Conservation (phyloP, 805 yeast genomes). For the Yamadazyma scolyti region DNA sequence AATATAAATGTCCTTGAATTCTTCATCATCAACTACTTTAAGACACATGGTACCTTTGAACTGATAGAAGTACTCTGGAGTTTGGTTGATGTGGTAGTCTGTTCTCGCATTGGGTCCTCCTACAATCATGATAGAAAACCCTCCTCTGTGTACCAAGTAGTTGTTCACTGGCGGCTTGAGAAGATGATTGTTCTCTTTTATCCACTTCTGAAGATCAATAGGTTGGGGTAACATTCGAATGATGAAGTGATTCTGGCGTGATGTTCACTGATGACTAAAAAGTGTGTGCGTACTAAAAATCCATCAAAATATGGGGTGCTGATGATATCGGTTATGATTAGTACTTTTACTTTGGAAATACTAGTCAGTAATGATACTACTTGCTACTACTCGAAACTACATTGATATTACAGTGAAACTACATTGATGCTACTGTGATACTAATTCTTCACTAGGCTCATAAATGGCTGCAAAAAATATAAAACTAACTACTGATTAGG, state of each 20-base stretch:
- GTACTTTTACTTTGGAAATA: too few species aligned
- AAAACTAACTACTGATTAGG: too few species aligned
- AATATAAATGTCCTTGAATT: slow-evolving; percentile 70
- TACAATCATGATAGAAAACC: slow-evolving; percentile 90
- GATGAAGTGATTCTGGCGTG: slow-evolving; percentile 1
- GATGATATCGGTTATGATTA: too few species aligned
- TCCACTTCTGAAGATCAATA: slow-evolving; percentile 77
- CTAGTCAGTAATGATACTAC: too few species aligned
- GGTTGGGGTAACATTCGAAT: slow-evolving; percentile 57
- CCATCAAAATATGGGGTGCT: too few species aligned
- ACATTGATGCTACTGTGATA: too few species aligned
- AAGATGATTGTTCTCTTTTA: slow-evolving; percentile 67
- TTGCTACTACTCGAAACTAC: too few species aligned
- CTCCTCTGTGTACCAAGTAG: slow-evolving; percentile 85
- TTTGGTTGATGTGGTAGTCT: slow-evolving; percentile 89
- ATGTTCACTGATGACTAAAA: too few species aligned
- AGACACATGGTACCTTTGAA: slow-evolving; percentile 83
- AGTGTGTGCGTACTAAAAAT: too few species aligned
- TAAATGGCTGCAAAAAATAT: too few species aligned
- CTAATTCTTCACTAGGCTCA: too few species aligned
- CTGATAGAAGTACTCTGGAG: slow-evolving; percentile 92
- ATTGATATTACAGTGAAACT: too few species aligned
- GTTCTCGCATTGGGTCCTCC: slow-evolving; percentile 96
- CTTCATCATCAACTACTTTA: slow-evolving; percentile 69
- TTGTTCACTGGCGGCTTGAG: slow-evolving; percentile 92